Base-by-base conservation (phyloP, 2,329 filamentous ascomycete species). In the Aaosphaeria arxii region DNA sequence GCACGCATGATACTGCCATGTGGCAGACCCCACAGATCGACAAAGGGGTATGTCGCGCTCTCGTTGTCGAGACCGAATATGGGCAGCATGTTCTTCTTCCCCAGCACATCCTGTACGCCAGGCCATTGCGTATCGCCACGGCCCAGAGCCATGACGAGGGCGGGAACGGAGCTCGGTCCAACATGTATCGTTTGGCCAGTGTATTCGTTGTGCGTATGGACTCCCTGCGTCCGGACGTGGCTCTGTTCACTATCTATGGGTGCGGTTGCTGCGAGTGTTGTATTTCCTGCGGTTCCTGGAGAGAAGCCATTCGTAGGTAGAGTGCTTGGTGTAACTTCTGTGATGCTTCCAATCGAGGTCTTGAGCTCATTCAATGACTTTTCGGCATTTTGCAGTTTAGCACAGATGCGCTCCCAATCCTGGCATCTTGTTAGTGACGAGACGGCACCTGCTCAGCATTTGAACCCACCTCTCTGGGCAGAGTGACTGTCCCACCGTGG, bases 31-130 rank as follows among this genome's bases (percentile, higher is more conserved):
- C 82, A 85, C 3, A 85, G 67, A 58, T 85, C 82, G 30, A 85
- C 80, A 56, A 85, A 85, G 5, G 82, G 82, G 58, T 85, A 85
- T 6, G 82, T 85, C 4, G 81, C 81, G 35, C 78, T 81, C 57
- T 85, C 82, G 55, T 85, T 85, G 58, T 85, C 82, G 32, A 85
- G 71, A 3, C 82, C 82, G 48, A 85, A 75, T 46, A 85, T 79
- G 0, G 82, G 82, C 24, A 85, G 66, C 54, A 85, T 82, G 42
- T 79, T 82, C 55, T 81, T 82, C 54, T 70, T 71, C 49, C 83
- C 80, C 40, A 84, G 66, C 9, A 84, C 66, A 43, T 83, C 78
- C 53, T 82, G 77, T 9, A 82, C 74, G 33, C 80, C 76, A 28
- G 78, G 77, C 55, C 79, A 71, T 40, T 76, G 72, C 28, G 67